Evolutionary conservation across 2,329 filamentous ascomycete species (phyloP).

Genomic region (Venturia aucupariae): DNA sequence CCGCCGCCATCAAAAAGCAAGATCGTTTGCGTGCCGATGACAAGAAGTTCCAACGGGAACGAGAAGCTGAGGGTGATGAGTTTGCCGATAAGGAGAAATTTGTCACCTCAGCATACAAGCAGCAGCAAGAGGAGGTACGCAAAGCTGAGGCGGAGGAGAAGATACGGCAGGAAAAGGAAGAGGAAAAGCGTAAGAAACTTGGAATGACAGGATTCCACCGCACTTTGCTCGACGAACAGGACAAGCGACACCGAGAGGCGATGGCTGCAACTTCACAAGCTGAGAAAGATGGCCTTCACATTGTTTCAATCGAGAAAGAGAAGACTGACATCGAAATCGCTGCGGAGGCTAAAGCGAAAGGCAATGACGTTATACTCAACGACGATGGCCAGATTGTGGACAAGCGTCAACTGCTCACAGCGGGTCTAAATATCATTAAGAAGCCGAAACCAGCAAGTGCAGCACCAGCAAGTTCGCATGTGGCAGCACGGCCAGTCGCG

Average conservation of each 20-base stretch:
- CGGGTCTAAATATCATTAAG: slow-evolving; percentile 63
- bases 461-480: slow-evolving; percentile 24
- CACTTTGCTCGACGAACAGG: slow-evolving; percentile 60
- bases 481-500: slow-evolving; percentile 18
- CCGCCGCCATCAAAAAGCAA: slow-evolving; percentile 67
- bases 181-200: slow-evolving; percentile 53
- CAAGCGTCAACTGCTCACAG: slow-evolving; percentile 67
- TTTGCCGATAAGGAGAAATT: slow-evolving; percentile 79
- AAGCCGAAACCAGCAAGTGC: slow-evolving; percentile 47
- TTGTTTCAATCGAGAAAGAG: slow-evolving; percentile 33
- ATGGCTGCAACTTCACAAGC: slow-evolving; percentile 49
- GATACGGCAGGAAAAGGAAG: slow-evolving; percentile 54
- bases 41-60: slow-evolving; percentile 67
- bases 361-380: slow-evolving; percentile 59
- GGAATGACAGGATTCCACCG: slow-evolving; percentile 75
- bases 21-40: slow-evolving; percentile 72
- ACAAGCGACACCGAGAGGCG: slow-evolving; percentile 59
- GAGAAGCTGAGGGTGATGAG: slow-evolving; percentile 71
- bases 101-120: slow-evolving; percentile 74
- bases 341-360: slow-evolving; percentile 55
- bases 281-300: slow-evolving; percentile 25
- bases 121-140: slow-evolving; percentile 67
- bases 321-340: slow-evolving; percentile 57
- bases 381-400: slow-evolving; percentile 78
- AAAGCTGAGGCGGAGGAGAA: slow-evolving; percentile 64